Conservation (phyloP, 306 rosid species). For the Dicorynia guianensis region DNA sequence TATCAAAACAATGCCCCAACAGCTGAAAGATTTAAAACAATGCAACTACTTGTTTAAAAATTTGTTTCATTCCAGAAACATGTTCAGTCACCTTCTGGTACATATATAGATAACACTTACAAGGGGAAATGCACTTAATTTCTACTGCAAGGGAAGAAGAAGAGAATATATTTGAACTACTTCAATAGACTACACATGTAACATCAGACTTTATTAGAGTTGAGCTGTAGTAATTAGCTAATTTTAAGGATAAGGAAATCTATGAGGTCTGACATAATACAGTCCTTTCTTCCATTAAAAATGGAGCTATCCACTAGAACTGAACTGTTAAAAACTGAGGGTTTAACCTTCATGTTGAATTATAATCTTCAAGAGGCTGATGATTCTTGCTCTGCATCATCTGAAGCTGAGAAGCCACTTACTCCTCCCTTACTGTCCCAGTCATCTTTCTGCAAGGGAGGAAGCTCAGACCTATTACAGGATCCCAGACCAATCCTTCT, state of each 20-base stretch:
- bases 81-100: no score
- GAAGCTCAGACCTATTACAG: slow-evolving; percentile 42
- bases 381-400: slow-evolving; percentile 59
- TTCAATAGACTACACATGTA: neutral
- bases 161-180: slow-evolving; percentile 6
- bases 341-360: slow-evolving; percentile 51
- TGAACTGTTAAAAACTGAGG: slow-evolving; percentile 45
- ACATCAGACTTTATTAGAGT: slow-evolving; percentile 44
- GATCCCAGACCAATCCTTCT: slow-evolving; percentile 57
- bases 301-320: slow-evolving; percentile 53
- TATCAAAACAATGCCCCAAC: no score
- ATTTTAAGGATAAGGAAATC: slow-evolving; percentile 36
- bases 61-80: no score
- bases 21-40: no score
- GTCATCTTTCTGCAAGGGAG: slow-evolving; percentile 48
- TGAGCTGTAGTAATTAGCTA: slow-evolving; percentile 42
- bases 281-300: slow-evolving; percentile 49
- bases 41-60: no score
- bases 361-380: slow-evolving; percentile 52
- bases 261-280: slow-evolving; percentile 47
- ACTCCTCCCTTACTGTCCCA: slow-evolving; percentile 54
- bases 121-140: slow-evolving; percentile 11
- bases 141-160: slow-evolving; percentile 14
- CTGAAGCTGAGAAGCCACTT: slow-evolving; percentile 48
- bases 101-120: neutral